A percentile compares a stretch with the other conserved stretches of the same genome.
Evolutionary conservation across 2,329 filamentous ascomycete species (phyloP).

Genomic region (Venturia asperata): DNA sequence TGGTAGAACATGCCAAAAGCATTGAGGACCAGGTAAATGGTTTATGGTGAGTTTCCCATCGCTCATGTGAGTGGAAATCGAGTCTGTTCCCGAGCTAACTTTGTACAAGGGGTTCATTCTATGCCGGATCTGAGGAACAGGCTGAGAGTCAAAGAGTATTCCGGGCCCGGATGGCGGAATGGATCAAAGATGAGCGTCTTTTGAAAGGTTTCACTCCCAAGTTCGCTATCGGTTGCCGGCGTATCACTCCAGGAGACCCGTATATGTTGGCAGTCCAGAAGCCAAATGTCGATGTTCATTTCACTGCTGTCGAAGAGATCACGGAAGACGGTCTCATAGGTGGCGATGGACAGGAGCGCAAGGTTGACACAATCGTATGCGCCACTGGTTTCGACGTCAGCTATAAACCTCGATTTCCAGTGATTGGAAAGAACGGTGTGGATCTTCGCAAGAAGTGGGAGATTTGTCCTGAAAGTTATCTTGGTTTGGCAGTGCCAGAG

Average conservation of each 20-base stretch:
- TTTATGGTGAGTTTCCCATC: constrained; percentile 32
- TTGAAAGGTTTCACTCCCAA: constrained; percentile 41
- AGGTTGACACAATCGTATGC: constrained; percentile 33
- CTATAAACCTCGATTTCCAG: constrained; percentile 26
- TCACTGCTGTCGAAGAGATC: constrained; percentile 27
- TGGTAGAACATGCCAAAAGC: constrained; percentile 42
- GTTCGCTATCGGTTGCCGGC: constrained; percentile 38
- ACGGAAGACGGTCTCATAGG: constrained; percentile 29
- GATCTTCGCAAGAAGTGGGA: constrained; percentile 38
- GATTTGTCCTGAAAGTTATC: constrained; percentile 38
- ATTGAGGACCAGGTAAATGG: constrained; percentile 46
- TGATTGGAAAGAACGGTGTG: constrained; percentile 25
- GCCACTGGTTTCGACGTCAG: constrained; percentile 34
- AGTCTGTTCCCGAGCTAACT: background rate
- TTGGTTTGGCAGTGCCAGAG: constrained; percentile 37
- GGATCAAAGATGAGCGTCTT: constrained; percentile 40
- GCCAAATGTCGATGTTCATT: constrained; percentile 31
- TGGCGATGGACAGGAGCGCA: constrained; percentile 27
- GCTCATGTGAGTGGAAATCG: background rate
- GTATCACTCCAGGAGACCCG: constrained; percentile 37
- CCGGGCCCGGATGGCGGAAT: constrained; percentile 41
- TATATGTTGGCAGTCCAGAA: constrained; percentile 37
- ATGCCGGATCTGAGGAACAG: constrained; percentile 37
- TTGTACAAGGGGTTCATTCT: constrained; percentile 31
- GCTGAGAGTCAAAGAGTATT: constrained; percentile 34